Evolutionary conservation across 345 rosid species (phyloP), one percentile per base, ranked within the genome.

Genomic region (Eucalyptus pumila): DNA sequence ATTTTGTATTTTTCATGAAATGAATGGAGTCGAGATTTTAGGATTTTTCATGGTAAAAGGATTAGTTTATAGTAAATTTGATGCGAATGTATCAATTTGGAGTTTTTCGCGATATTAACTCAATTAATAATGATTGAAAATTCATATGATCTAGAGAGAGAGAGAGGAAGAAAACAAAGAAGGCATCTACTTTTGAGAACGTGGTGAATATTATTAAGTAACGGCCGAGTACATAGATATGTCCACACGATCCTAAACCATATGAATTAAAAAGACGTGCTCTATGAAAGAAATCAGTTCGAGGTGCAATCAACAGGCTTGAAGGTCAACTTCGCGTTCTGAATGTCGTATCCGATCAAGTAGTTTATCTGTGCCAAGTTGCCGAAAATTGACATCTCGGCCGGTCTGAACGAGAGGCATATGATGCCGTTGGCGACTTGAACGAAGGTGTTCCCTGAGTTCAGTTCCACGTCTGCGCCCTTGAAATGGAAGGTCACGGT

Each of bases 331-430:
- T 80, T 88, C 42, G 56, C 88, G 24, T 88, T 56, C 62, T 65
- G 89, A 60, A 92, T 91, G 83, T 95, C 97, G 86, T 91, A 94
- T 30, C 94, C 94, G 13, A 94, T 88, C 86, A 92, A 45, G 26
- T 87, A 93, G 52, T 94, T 81, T 91, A 86, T 89, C 90, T 94
- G 97, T 21, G 94, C 89, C 89, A 94, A 54, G 89, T 93, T 94
- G 17, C 96, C 97, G 34, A 88, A 87, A 16, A 92, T 91, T 34
- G 92, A 86, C 27, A 90, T 19, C 10, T 88, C 76, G 72, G 86
- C 37, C 30, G 94, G 91, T 6, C 80, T 42, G 89, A 94, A 88
- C 6, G 93, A 83, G 34, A 94, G 89, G 90, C 97, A 95, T 58
- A 91, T 42, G 87, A 91, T 2, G 7, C 88, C 87, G 2, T 93